A percentile compares a stretch with the other conserved stretches of the same genome.
These are phyloP conservation scores for Erodium maritimum DNA, from an alignment of 345 rosid species.

Conservation along the genomic window DNA sequence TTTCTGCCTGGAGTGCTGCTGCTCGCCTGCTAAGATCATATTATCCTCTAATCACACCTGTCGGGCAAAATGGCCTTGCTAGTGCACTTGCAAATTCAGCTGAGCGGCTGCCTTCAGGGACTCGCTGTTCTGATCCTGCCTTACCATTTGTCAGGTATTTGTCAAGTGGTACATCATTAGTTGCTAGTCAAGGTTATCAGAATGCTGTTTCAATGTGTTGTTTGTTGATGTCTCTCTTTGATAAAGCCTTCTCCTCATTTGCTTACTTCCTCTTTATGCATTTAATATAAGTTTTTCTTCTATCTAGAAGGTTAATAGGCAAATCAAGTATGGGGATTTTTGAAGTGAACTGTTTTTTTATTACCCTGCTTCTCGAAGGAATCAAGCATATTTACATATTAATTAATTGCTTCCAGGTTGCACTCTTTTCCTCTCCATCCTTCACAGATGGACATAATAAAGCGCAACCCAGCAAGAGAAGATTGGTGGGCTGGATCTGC, in stretches of 20 bases:
- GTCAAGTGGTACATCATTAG: too few relatives aligned
- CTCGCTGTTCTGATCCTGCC: conserved; percentile 97
- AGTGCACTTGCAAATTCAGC: conserved; percentile 79
- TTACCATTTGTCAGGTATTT: conserved; percentile 83
- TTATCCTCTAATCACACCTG: conserved; percentile 95
- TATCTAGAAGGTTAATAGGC: too few relatives aligned
- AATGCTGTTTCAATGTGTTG: too few relatives aligned
- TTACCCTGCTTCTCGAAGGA: neutral
- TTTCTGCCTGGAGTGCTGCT: conserved; percentile 98
- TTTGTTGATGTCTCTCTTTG: too few relatives aligned
- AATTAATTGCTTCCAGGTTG: conserved; percentile 36
- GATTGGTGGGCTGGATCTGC: conserved; percentile 99
- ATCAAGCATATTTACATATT: neutral
- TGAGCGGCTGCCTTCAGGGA: conserved; percentile 84
- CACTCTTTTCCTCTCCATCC: conserved; percentile 80
- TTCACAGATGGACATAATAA: conserved; percentile 71
- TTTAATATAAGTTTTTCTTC: too few relatives aligned
- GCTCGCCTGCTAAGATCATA: conserved; percentile 88
- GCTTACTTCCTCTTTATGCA: too few relatives aligned
- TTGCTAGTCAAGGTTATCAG: too few relatives aligned
- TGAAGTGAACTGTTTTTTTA: conserved; percentile 1
- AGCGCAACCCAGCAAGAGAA: conserved; percentile 75
- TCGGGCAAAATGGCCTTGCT: conserved; percentile 97
- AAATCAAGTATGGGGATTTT: neutral
- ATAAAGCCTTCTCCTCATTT: too few relatives aligned